Base-by-base conservation (phyloP, 768 basidiomycete genomes). In the Ephemerocybe angulata region DNA sequence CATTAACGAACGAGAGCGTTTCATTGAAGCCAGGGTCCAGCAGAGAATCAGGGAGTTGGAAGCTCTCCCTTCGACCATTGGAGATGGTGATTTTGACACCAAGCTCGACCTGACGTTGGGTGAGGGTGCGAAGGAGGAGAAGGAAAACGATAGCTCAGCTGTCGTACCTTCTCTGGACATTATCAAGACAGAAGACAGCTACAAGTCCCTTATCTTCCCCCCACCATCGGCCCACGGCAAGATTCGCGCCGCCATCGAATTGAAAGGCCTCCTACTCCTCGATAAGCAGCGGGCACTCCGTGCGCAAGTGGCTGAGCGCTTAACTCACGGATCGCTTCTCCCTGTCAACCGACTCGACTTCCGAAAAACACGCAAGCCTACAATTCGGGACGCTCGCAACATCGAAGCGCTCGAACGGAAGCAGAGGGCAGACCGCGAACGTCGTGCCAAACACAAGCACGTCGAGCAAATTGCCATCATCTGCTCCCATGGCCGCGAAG, bases 401-500 rank as follows among this genome's bases (percentile, higher is more conserved):
- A 95, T 92, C 1, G 96, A 98, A 70, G 82, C 85, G 56, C 81
- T 88, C 5, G 97, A 99, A 72, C 82, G 93, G 55, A 87, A 89
- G 67, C 97, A 98, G 67, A 87, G 95, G 27, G 77, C 82, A 12
- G 96, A 98, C 56, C 86, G 97, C 21, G 96, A 98, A 71, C 86
- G 87, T 22, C 86, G 93, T 31, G 94, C 94, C 40, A 98, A 98
- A 70, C 88, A 92, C 75, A 94, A 96, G 67, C 97, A 99, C 65
- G 82, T 96, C 65, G 94, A 96, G 60, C 94, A 98, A 63, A 87
- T 99, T 63, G 78, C 75, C 28, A 82, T 90, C 54, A 98, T 99
- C 59, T 88, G 87, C 64, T 69, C 77, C 31, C 96, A 99, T 68
- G 93, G 92, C 1, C 80, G 78, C 52, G 86, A 90, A 28, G 77